Evolutionary conservation across 495 filamentous ascomycete species (phyloP), one percentile per base, ranked within the genome.

Genomic region (Schizothecium vesticola): DNA sequence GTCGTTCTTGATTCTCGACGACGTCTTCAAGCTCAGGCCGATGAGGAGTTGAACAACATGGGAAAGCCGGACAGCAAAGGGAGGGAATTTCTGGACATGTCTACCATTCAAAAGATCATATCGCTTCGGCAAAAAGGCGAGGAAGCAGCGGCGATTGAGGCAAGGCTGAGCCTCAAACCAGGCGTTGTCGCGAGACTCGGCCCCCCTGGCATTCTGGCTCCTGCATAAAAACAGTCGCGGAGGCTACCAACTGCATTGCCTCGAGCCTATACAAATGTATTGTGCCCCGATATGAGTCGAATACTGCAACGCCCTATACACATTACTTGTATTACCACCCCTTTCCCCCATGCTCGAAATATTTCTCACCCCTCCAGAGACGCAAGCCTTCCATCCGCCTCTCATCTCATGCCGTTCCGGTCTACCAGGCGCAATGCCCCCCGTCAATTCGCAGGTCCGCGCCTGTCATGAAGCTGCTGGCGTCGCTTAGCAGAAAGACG

Each of bases 391-490:
- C 19, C 43, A n/a, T 51, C 43, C 19, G 16, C 60, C 16, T 62
- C 6, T 29, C 3, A n/a, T 43, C 25, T 4, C 59, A 8, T 62
- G n/a, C 10, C 56, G 0, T 55, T 3, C 21, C 19, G 22, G 11
- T 62, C 56, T 86, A 95, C 92, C 92, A 94, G 13, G 91, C 90
- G 64, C 86, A 82, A 78, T 94, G 92, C 11, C 92, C 92, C 23
- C 91, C 92, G 75, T 95, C 91, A 66, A 94, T 92, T 62, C 90
- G 83, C 77, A 95, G 72, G 76, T 96, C 92, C 23, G 86, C 84
- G 0, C 89, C 92, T 19, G 89, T 93, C 91, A 96, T 96, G 79
- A 92, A 96, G 72, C 86, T 88, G 80, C 91, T 93, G 25, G 92
- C 94, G 72, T 96, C 89, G 70, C 90, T 92, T 60, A 97, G 82